phyloP scores from a whole-genome alignment of 2,329 filamentous ascomycete genomes.

The Trichoderma hamatum region DNA sequence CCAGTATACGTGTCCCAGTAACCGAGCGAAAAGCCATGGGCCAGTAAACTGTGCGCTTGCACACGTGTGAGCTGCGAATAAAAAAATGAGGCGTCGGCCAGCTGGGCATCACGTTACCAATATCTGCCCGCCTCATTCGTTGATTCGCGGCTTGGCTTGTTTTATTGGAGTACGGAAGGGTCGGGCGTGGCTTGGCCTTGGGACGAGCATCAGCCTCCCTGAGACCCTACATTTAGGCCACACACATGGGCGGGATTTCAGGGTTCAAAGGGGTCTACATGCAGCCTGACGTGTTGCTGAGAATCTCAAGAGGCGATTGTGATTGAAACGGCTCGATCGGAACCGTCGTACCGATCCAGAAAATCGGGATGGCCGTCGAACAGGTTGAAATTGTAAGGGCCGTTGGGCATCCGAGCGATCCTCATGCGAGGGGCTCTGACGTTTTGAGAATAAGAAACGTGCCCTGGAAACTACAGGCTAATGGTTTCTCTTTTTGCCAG shows the following conservation, averaged over 20 bases:
- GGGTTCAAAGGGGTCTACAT: not conserved
- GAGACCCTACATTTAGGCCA: not conserved
- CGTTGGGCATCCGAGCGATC: not conserved
- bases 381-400: not conserved
- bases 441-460: not conserved
- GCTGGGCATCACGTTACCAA: conserved; percentile 20
- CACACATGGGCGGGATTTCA: not conserved
- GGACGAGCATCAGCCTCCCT: conserved; percentile 11
- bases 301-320: not conserved
- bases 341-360: conserved; percentile 2
- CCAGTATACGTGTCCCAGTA: not conserved
- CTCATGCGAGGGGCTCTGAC: not conserved
- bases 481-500: not conserved
- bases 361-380: conserved; percentile 7
- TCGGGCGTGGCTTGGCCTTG: conserved; percentile 21
- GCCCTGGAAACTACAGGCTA: not conserved
- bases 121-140: conserved; percentile 6
- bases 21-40: not conserved
- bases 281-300: not conserved
- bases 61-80: not conserved
- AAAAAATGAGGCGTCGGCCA: not conserved
- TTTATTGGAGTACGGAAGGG: conserved; percentile 11
- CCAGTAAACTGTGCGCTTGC: not conserved
- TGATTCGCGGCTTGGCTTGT: not conserved
- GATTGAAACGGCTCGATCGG: conserved; percentile 19